phyloP scores from a whole-genome alignment of 305 asterid species.

The Solanum chacoense region DNA sequence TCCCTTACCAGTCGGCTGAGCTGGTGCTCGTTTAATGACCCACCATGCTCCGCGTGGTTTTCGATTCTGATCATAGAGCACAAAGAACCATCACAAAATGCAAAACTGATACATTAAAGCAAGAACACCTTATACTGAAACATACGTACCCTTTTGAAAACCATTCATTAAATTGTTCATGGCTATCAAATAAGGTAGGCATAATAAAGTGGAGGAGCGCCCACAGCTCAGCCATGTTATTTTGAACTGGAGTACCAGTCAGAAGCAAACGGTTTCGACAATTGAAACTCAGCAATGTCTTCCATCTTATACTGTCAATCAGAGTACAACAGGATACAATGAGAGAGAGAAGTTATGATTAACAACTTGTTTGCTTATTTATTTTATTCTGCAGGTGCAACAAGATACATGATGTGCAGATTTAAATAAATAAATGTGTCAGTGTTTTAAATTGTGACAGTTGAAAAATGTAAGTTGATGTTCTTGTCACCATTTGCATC shows the following conservation, averaged over 20 bases:
- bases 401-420: neutral
- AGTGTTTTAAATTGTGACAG: neutral
- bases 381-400: neutral
- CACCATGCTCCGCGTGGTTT: slow-evolving; percentile 99
- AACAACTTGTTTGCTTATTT: neutral
- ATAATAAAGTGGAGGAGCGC: slow-evolving; percentile 92
- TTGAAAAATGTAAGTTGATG: neutral
- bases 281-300: slow-evolving; percentile 92
- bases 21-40: slow-evolving; percentile 97
- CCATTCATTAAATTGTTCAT: slow-evolving; percentile 97
- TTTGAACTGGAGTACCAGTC: slow-evolving; percentile 96
- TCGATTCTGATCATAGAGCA: slow-evolving; percentile 60
- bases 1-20: slow-evolving; percentile 87
- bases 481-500: neutral
- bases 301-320: slow-evolving; percentile 91
- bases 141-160: slow-evolving; percentile 86
- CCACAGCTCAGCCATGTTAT: slow-evolving; percentile 99
- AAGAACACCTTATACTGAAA: neutral
- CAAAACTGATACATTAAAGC: neutral
- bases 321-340: slow-evolving; percentile 18
- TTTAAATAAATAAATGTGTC: neutral
- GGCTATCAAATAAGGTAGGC: slow-evolving; percentile 97
- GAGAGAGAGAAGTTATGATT: neutral
- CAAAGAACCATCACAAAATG: slow-evolving; percentile 14
- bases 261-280: slow-evolving; percentile 96